Evolutionary conservation across 2,329 filamentous ascomycete species (phyloP), one percentile per base, ranked within the genome.

Genomic region (Fusarium sp.): DNA sequence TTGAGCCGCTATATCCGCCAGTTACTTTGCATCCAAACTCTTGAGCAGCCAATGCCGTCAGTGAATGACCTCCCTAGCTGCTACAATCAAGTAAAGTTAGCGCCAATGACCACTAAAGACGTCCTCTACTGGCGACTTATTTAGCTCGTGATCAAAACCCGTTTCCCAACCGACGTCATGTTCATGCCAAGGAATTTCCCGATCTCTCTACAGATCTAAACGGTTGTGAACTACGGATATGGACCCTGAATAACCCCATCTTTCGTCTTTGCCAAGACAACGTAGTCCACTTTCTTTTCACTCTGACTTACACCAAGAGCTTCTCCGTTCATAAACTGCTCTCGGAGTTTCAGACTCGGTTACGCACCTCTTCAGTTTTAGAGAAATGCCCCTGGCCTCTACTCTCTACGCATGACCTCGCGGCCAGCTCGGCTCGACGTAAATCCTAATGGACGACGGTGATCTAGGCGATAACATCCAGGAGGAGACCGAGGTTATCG

Each of bases 371-470:
- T 43, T 43, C 36, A 38, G 9, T 7, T 13, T 28, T 14, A 18
- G 39, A 11, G 34, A 58, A 40, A 63, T 58, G 50, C 43, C 20
- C 20, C 31, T 17, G 39, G 10, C 28, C 42, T 36, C 17, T 43
- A 11, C 11, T 15, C 22, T 43, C 3, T 50, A 8, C 28, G 15
- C 50, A 40, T 40, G 28, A 46, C 31, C 20, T 31, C 2, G 31
- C 31, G 18, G 39, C 54, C 36, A 33, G 28, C 11, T 26, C 15
- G 18, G 28, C 53, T 60, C 28, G 13, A 7, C n/a, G 13, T 31
- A 46, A 45, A 20, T 45, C 38, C 42, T 44, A 22, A 84, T 85
- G 83, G 77, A 84, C 64, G 81, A 83, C 76, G 80, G 75, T 45
- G 75, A 78, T 49, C 73, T 82, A 11, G 74, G 75, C 59, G 74